Evolutionary conservation across 495 filamentous ascomycete genomes (phyloP), one percentile per base, ranked within the genome.

Genomic region (Hypoxylon trugodes): DNA sequence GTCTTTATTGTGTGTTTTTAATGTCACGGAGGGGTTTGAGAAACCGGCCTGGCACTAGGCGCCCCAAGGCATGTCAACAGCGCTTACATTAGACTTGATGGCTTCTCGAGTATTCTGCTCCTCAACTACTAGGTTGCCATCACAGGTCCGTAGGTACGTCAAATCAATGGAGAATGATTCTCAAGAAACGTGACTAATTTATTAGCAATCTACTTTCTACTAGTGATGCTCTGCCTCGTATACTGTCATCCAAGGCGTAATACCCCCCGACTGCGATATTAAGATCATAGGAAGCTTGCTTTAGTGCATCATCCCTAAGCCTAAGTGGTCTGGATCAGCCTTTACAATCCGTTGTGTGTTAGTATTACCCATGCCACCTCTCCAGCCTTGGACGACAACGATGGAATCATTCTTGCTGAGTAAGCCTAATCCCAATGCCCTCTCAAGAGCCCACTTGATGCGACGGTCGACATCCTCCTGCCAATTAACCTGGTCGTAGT

Each of bases 391-490:
- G 19, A 98, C 93, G 69, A 96, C 96, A 60, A 98, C 87, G 32
- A 98, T 90, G 61, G 86, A 86, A 72, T 96, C 92, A 54, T 88
- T 92, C 76, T 90, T 85, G 70, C 81, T 83, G 68, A 98, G 82
- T 55, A 97, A 84, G 53, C 90, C 89, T 54, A 98, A 87, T 72
- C 87, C 86, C 65, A 96, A 87, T 65, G 92, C 95, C 70, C 91
- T 85, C 69, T 76, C 74, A 73, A 98, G 89, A 76, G 90, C 96
- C 94, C 94, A 98, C 81, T 91, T 95, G 66, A 98, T 90, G 69
- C 95, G 91, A 71, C 89, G 84, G 80, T 98, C 95, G 66, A 98
- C 95, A 78, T 98, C 96, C 81, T 97, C 92, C 80, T 98, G 96
- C 95, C 95, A 98, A 74, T 93, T 89, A 70, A 87, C 87, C 68